Evolutionary conservation across 2,329 filamentous ascomycete species (phyloP), one percentile per base, ranked within the genome.

Genomic region (Rasamsonia emersonii): DNA sequence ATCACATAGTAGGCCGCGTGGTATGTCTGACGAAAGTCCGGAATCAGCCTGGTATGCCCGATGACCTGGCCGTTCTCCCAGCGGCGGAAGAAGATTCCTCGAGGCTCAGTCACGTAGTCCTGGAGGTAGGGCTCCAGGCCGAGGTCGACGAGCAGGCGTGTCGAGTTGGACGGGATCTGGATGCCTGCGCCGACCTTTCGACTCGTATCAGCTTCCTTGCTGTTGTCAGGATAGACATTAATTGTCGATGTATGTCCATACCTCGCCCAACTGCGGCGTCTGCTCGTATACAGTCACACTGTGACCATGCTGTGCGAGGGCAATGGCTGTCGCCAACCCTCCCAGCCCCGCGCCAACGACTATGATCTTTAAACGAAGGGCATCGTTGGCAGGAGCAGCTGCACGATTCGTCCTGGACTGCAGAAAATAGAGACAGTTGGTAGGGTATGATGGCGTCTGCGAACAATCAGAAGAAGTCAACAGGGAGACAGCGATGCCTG

Each of bases 311-410:
- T 50, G 50, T 3, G 50, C 46, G 15, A 67, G 47, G 4, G 52
- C 55, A 15, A 67, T 47, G 20, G 56, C 62, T 3, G 60, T 55
- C 4, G 58, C 55, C 2, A 67, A 41, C 3, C 64, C 63, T 10
- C 57, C 60, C 17, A 67, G 57, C n/a, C 63, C 62, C 10, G 59
- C 61, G 4, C 62, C 62, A 8, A 64, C 50, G 26, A 65, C n/a
- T n/a, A n/a, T n/a, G n/a, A n/a, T n/a, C n/a, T n/a, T n/a, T n/a
- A n/a, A n/a, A n/a, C n/a, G n/a, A n/a, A n/a, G n/a, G n/a, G n/a
- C n/a, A n/a, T n/a, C n/a, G n/a, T n/a, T n/a, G n/a, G n/a, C n/a
- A n/a, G n/a, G n/a, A n/a, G n/a, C n/a, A n/a, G n/a, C n/a, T n/a
- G n/a, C n/a, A n/a, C n/a, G n/a, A n/a, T n/a, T n/a, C n/a, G n/a